phyloP scores from a whole-genome alignment of 805 yeast species.

The Myxozyma kluyveri region DNA sequence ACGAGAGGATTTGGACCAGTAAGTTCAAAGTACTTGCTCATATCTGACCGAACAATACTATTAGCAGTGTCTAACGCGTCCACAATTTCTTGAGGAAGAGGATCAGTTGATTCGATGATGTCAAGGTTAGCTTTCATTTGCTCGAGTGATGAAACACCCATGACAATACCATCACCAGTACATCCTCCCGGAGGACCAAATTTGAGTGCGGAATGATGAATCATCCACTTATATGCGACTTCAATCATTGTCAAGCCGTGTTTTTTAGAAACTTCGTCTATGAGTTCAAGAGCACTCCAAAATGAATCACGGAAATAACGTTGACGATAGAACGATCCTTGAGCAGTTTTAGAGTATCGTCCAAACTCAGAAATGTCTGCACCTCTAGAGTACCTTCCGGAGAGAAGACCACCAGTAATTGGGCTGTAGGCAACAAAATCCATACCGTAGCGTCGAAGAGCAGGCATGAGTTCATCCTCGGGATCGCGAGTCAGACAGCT shows the following conservation, averaged over 20 bases:
- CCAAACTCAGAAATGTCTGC: background rate
- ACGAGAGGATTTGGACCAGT: background rate
- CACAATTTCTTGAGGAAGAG: slow-evolving; percentile 30
- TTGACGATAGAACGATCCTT: slow-evolving; percentile 2
- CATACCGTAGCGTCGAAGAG: slow-evolving; percentile 7
- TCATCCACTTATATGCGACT: slow-evolving; percentile 20
- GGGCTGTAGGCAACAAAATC: slow-evolving; percentile 32
- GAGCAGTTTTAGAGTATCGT: background rate
- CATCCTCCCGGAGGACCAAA: slow-evolving; percentile 15
- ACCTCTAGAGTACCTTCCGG: slow-evolving; percentile 9
- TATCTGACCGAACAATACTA: slow-evolving; percentile 30
- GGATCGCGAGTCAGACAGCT: slow-evolving; percentile 30
- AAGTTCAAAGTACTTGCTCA: slow-evolving; percentile 1
- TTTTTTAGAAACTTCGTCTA: slow-evolving; percentile 10
- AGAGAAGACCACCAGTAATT: slow-evolving; percentile 12
- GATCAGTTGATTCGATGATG: slow-evolving; percentile 30
- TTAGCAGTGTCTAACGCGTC: slow-evolving; percentile 32
- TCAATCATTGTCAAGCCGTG: slow-evolving; percentile 11
- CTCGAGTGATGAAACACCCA: slow-evolving; percentile 14
- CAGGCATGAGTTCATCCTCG: slow-evolving; percentile 24
- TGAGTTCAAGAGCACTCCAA: slow-evolving; percentile 7
- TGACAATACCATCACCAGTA: slow-evolving; percentile 19
- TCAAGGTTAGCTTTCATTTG: slow-evolving; percentile 15
- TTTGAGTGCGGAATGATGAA: slow-evolving; percentile 14
- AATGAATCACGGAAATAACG: slow-evolving; percentile 7